Evolutionary conservation across 352 stramenopile genomes (phyloP).

Genomic region (Pythium brassicae): DNA sequence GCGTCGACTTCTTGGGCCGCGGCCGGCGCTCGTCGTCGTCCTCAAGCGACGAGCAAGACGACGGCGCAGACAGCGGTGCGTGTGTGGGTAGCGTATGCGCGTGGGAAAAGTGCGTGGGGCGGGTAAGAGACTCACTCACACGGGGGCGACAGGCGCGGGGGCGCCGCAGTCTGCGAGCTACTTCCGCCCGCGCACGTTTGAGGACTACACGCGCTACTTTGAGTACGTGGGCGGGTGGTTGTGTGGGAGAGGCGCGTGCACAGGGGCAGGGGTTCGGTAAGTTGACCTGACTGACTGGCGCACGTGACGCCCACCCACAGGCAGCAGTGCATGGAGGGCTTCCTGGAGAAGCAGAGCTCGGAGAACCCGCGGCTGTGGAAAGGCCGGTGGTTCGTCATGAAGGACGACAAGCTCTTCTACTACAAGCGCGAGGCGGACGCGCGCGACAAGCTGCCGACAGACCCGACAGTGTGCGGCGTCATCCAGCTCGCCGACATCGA

Average conservation of each 20-base stretch:
- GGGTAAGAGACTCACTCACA: no score
- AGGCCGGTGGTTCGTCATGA: slow-evolving; percentile 83
- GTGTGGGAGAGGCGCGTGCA: not conserved
- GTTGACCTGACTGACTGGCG: not conserved
- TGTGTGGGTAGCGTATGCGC: not conserved
- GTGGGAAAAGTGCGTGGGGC: no score
- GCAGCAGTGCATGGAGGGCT: slow-evolving; percentile 70
- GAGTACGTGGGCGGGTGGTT: slow-evolving; percentile 23
- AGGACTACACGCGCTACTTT: slow-evolving; percentile 58
- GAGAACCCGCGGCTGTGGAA: slow-evolving; percentile 73
- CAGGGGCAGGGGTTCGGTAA: not conserved
- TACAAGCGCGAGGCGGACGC: slow-evolving; percentile 65
- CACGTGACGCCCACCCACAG: no score
- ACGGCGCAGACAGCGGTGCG: slow-evolving; percentile 5
- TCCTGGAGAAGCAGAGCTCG: slow-evolving; percentile 79
- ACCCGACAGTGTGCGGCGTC: slow-evolving; percentile 58
- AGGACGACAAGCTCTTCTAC: slow-evolving; percentile 80
- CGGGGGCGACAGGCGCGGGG: not conserved
- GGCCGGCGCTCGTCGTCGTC: slow-evolving; percentile 18
- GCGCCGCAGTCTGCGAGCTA: slow-evolving; percentile 52
- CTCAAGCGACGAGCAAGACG: slow-evolving; percentile 13
- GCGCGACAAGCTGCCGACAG: slow-evolving; percentile 46
- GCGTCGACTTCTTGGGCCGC: slow-evolving; percentile 14
- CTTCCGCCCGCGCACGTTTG: slow-evolving; percentile 55
- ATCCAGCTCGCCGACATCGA: slow-evolving; percentile 82